Evolutionary conservation across 2,329 filamentous ascomycete genomes (phyloP).

Genomic region (Akanthomyces uredinophilus): DNA sequence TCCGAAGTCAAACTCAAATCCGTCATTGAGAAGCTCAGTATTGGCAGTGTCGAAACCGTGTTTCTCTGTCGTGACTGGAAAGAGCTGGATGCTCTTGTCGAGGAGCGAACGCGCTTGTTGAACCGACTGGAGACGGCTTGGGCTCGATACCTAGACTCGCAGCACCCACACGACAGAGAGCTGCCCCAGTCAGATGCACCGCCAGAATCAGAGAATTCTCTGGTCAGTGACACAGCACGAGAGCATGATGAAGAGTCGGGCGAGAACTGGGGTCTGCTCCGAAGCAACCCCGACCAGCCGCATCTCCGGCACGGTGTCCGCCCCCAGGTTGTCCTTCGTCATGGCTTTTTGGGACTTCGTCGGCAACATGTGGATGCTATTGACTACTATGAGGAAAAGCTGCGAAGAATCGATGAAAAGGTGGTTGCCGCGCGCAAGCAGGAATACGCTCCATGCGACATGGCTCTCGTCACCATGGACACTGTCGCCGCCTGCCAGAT

Average conservation of each 20-base stretch:
- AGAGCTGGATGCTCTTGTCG: constrained; percentile 69
- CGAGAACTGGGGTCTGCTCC: constrained; percentile 57
- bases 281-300: constrained; percentile 33
- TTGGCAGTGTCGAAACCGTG: constrained; percentile 85
- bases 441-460: constrained; percentile 69
- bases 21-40: constrained; percentile 79
- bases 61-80: constrained; percentile 84
- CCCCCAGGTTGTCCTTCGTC: constrained; percentile 71
- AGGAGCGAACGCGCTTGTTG: constrained; percentile 59
- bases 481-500: constrained; percentile 90
- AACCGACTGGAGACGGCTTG: constrained; percentile 77
- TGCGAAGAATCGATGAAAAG: constrained; percentile 71
- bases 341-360: constrained; percentile 68
- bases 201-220: neutral
- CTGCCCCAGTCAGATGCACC: neutral
- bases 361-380: constrained; percentile 80
- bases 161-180: constrained; percentile 17
- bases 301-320: constrained; percentile 40
- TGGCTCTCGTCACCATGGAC: constrained; percentile 97
- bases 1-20: constrained; percentile 79
- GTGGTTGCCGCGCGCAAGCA: constrained; percentile 67
- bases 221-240: constrained; percentile 13
- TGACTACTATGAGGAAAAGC: constrained; percentile 85
- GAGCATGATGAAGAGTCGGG: constrained; percentile 39
- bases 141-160: constrained; percentile 55